Base-by-base conservation (phyloP, 148 eudicot species). In the Salicornia ramosissima region DNA sequence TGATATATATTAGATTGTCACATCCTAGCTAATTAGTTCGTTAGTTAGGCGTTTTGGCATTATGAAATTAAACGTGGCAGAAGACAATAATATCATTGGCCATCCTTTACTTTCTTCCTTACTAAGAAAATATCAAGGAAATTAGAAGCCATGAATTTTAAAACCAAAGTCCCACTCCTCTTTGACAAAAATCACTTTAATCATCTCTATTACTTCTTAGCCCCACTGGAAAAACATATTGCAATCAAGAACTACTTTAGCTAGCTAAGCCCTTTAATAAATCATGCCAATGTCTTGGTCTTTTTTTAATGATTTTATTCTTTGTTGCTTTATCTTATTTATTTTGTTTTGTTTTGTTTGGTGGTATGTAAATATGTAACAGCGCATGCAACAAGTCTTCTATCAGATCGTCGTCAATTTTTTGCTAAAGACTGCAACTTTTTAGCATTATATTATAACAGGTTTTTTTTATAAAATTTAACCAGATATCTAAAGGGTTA, bases 71-170 rank as follows among this genome's bases (percentile, higher is more conserved):
- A 62, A 68, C 28, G 68, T 60, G 26, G 60, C 54, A 5, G 26
- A 28, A 61, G 6, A 21, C 21, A 62, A 6, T 18, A 62, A 1
- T 16, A 74, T 57, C 14, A 65, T 65, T 73, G 72, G 67, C 62
- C 59, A 59, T n/a, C 46, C 63, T 68, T 75, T 68, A 68, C 68
- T 75, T 75, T 51, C 79, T 75, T 75, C 33, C 74, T 63, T 52
- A 72, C 71, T 71, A 77, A 77, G 75, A 67, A 67, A 71, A 24
- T 67, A 55, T 30, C 55, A 61, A 30, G 50, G 58, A 68, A 75
- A 61, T 62, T 75, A 60, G 54, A 62, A 75, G 49, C 73, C 78
- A 75, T 62, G 51, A 63, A 68, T 50, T 65, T 53, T 16, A 28
- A 46, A 70, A 65, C 55, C 49, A 55, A 57, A 49, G 13, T 21